Evolutionary conservation across 495 filamentous ascomycete species (phyloP).

Genomic region (Aspergillus diversus): DNA sequence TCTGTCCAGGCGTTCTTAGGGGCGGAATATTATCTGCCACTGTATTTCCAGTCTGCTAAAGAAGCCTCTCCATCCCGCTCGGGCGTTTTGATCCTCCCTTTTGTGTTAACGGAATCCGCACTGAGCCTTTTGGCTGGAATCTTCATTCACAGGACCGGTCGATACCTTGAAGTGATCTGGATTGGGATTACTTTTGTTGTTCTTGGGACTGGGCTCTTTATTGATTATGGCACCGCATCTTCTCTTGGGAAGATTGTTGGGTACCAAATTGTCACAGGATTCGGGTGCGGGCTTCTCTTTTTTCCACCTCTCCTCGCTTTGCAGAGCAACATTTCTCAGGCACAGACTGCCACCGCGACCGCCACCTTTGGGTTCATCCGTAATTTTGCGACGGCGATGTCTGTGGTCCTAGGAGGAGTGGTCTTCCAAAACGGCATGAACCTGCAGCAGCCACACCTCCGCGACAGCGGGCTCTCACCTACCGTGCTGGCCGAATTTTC

Average conservation of each 20-base stretch:
- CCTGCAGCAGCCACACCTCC: slow-evolving; percentile 37
- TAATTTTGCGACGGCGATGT: slow-evolving; percentile 70
- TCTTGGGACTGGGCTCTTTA: slow-evolving; percentile 58
- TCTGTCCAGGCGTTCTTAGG: slow-evolving; percentile 48
- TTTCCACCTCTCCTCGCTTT: slow-evolving; percentile 75
- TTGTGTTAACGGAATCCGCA: slow-evolving; percentile 53
- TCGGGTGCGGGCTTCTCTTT: slow-evolving; percentile 52
- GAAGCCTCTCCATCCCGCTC: slow-evolving; percentile 54
- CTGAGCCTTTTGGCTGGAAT: slow-evolving; percentile 53
- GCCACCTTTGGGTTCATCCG: slow-evolving; percentile 75
- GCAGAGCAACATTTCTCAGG: slow-evolving; percentile 67
- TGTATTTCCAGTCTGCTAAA: slow-evolving; percentile 60
- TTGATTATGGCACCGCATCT: slow-evolving; percentile 43
- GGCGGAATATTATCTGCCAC: slow-evolving; percentile 60
- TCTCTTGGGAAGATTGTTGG: slow-evolving; percentile 48
- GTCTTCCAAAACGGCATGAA: slow-evolving; percentile 73
- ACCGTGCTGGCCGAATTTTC: slow-evolving; percentile 45
- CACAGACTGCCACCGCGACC: slow-evolving; percentile 77
- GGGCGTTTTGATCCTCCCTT: slow-evolving; percentile 56
- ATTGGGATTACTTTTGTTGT: slow-evolving; percentile 48
- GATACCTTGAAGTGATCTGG: slow-evolving; percentile 61
- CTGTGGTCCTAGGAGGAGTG: slow-evolving; percentile 78
- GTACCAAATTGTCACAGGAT: slow-evolving; percentile 67
- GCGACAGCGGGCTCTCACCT: slow-evolving; percentile 48
- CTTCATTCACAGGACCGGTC: slow-evolving; percentile 62